Conservation (phyloP, 2,329 filamentous ascomycete species). For the Cercospora canescens region DNA sequence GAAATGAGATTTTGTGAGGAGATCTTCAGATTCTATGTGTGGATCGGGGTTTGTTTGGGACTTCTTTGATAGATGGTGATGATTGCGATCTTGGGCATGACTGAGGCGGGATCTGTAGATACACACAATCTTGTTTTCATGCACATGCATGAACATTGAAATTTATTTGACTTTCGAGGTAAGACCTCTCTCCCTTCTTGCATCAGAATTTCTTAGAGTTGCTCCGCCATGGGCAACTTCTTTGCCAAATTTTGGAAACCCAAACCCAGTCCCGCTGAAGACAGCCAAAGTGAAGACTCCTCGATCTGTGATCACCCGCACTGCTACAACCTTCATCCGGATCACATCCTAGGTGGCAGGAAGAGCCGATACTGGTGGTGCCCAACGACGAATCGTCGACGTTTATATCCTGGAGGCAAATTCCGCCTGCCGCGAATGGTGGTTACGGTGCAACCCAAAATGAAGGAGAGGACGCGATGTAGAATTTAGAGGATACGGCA, state of each 20-base stretch:
- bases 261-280: not conserved
- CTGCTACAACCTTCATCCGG: not conserved
- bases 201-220: too few relatives aligned
- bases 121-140: not conserved
- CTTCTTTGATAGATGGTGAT: not conserved
- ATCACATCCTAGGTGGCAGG: not conserved
- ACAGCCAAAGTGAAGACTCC: not conserved
- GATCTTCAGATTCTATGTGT: not conserved
- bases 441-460: not conserved
- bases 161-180: too few relatives aligned
- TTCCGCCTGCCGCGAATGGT: not conserved
- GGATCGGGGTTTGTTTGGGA: not conserved
- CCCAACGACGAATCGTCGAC: not conserved
- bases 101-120: not conserved
- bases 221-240: not conserved
- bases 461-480: not conserved
- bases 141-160: too few relatives aligned
- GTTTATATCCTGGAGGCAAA: not conserved
- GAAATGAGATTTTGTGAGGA: not conserved
- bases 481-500: not conserved
- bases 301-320: not conserved
- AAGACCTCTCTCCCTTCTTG: too few relatives aligned
- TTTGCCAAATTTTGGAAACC: not conserved
- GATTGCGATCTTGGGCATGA: not conserved
- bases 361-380: not conserved